phyloP scores from a whole-genome alignment of 495 filamentous ascomycete species.

The Penicillium waksmanii region DNA sequence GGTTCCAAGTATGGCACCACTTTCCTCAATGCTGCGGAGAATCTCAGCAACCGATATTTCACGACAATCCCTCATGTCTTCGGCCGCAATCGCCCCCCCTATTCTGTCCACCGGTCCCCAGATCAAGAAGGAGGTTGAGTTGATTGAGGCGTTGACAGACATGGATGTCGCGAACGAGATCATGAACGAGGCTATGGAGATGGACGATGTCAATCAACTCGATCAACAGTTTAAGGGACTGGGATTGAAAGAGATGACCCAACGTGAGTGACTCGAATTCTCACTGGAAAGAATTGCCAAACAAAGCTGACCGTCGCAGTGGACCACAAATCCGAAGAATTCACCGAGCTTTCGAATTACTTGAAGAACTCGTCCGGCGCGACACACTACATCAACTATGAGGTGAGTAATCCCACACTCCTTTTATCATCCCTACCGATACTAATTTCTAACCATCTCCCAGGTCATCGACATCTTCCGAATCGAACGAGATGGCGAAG shows the following conservation, averaged over 20 bases:
- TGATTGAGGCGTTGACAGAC: constrained; percentile 76
- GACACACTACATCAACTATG: constrained; percentile 62
- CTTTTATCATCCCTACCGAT: background rate
- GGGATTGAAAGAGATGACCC: constrained; percentile 74
- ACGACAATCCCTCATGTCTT: constrained; percentile 82
- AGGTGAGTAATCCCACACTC: constrained; percentile 19
- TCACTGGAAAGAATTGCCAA: background rate
- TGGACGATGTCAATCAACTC: constrained; percentile 59
- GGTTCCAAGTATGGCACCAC: constrained; percentile 46
- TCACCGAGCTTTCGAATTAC: constrained; percentile 63
- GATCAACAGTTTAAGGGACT: constrained; percentile 74
- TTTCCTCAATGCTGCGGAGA: constrained; percentile 49
- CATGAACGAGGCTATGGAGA: constrained; percentile 64
- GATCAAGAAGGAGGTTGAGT: constrained; percentile 73
- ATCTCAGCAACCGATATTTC: constrained; percentile 75
- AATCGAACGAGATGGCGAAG: constrained; percentile 75
- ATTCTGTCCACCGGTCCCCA: constrained; percentile 55
- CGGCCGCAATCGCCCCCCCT: constrained; percentile 73
- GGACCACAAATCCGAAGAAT: constrained; percentile 62
- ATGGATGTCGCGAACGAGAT: constrained; percentile 83
- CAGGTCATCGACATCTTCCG: constrained; percentile 79
- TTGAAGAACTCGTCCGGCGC: constrained; percentile 62
- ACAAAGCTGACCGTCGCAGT: constrained; percentile 39
- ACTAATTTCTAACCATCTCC: background rate
- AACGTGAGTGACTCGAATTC: constrained; percentile 34